Evolutionary conservation across 1,284 basidiomycete genomes (phyloP), one percentile per base, ranked within the genome.

Genomic region (Puccinia hordei): DNA sequence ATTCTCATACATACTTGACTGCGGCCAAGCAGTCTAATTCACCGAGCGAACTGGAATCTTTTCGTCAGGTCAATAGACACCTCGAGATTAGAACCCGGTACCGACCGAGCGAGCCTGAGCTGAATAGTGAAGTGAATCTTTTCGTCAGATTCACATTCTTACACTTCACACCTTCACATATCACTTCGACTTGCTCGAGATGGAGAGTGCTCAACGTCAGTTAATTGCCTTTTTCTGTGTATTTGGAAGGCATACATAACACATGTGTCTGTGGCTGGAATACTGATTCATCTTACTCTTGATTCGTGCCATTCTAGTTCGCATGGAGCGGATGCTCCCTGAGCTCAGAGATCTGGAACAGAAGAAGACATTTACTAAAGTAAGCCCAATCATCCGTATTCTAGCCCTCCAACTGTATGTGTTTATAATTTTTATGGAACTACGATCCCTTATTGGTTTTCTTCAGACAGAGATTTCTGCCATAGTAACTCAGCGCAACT

Each of bases 131-230:
- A n/a, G n/a, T n/a, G n/a, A n/a, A n/a, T n/a, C n/a, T n/a, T n/a
- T n/a, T n/a, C n/a, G n/a, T n/a, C n/a, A n/a, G n/a, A n/a, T n/a
- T n/a, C n/a, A n/a, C n/a, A n/a, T n/a, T n/a, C n/a, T n/a, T n/a
- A n/a, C n/a, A n/a, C n/a, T n/a, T n/a, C n/a, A n/a, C n/a, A n/a
- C n/a, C n/a, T n/a, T n/a, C n/a, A n/a, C n/a, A n/a, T n/a, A n/a
- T n/a, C 9, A 3, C 38, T 4, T 10, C 9, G 35, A 41, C 27
- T 33, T 19, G 5, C 22, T 65, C 35, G n/a, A 44, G 38, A 79
- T 79, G 77, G 77, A 79, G n/a, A 79, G 77, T 53, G 77, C 77
- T 27, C n/a, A 79, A 79, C 51, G 77, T 79, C 13, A 72, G 77
- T 65, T 5, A 22, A n/a, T n/a, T n/a, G n/a, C n/a, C n/a, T n/a